Evolutionary conservation across 352 stramenopile species (phyloP).

Genomic region (Blastocystis sp.): DNA sequence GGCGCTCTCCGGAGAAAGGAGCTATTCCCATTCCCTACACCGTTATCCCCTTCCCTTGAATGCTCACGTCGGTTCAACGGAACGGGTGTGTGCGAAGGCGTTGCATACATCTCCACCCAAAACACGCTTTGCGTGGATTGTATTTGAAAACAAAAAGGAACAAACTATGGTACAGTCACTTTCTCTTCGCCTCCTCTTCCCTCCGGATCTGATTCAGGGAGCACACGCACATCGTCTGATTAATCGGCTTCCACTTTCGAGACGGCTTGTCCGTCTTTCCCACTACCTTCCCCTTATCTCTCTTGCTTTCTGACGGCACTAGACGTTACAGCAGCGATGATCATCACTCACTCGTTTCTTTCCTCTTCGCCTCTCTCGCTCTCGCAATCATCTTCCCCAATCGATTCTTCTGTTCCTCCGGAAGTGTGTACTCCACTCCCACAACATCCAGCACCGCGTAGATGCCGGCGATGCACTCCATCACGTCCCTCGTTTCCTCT

Average conservation of each 20-base stretch:
- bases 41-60: not conserved
- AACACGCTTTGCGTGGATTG: slow-evolving; percentile 9
- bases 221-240: not conserved
- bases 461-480: slow-evolving; percentile 3
- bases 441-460: slow-evolving; percentile 42
- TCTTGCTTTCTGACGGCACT: not conserved
- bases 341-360: not conserved
- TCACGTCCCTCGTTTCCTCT: not conserved
- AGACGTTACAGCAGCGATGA: not conserved
- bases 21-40: not conserved
- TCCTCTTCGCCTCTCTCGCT: not conserved
- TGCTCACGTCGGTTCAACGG: not conserved
- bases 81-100: slow-evolving; percentile 10
- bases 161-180: slow-evolving; percentile 25
- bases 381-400: slow-evolving; percentile 11
- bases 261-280: not conserved
- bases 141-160: slow-evolving; percentile 6
- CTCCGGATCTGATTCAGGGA: slow-evolving; percentile 54
- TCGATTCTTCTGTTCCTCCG: not conserved
- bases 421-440: slow-evolving; percentile 6
- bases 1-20: not conserved
- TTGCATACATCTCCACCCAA: slow-evolving; percentile 14
- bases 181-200: slow-evolving; percentile 55
- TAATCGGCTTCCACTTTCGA: slow-evolving; percentile 9
- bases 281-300: not conserved